phyloP scores from a whole-genome alignment of 1,139 yeast species.

The Hansenula lynferdii region DNA sequence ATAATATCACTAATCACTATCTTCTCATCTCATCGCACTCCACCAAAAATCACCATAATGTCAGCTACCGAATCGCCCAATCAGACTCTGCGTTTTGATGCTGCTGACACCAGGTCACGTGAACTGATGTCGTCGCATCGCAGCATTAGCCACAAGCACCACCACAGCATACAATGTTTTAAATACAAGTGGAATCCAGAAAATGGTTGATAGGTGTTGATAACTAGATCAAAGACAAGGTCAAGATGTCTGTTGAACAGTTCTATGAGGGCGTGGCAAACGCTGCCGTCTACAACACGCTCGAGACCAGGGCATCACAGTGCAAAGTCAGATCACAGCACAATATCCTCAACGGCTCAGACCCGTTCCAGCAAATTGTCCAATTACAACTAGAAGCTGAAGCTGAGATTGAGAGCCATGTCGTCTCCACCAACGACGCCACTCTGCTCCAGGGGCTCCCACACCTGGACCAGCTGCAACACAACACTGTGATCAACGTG shows the following conservation, averaged over 20 bases:
- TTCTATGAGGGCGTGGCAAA: too few species aligned
- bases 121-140: background rate
- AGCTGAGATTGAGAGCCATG: slow-evolving; percentile 13
- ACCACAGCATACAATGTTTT: too few species aligned
- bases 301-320: slow-evolving; percentile 7
- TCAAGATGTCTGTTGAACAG: too few species aligned
- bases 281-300: too few species aligned
- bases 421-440: slow-evolving; percentile 43
- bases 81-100: background rate
- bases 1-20: too few species aligned
- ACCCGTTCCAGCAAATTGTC: slow-evolving; percentile 45
- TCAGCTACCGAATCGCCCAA: too few species aligned
- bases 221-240: too few species aligned
- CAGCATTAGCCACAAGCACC: slow-evolving; percentile 3
- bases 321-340: slow-evolving; percentile 4
- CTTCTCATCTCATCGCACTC: too few species aligned
- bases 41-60: too few species aligned
- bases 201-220: too few species aligned
- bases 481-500: slow-evolving; percentile 52
- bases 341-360: slow-evolving; percentile 42
- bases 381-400: slow-evolving; percentile 14
- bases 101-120: slow-evolving; percentile 1
- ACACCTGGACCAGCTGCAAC: slow-evolving; percentile 43
- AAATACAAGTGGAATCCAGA: too few species aligned
- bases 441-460: slow-evolving; percentile 59